phyloP scores from a whole-genome alignment of 169 alveolate species.

The Cryptosporidium bovis region DNA sequence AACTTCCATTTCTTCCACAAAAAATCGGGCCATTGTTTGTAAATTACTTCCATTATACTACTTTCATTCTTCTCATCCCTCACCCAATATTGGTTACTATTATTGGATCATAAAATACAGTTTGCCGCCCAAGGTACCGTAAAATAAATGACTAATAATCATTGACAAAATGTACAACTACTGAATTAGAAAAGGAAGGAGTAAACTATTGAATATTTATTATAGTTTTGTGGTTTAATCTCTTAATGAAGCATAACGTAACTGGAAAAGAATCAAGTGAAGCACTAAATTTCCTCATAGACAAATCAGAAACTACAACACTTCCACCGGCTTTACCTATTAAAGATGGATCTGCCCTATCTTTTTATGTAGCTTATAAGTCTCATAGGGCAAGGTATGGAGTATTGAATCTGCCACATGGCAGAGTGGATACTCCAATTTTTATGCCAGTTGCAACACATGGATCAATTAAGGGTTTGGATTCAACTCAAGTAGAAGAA shows the following conservation, averaged over 20 bases:
- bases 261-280: too few relatives aligned
- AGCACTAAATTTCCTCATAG: not conserved
- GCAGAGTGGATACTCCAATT: conserved; percentile 95
- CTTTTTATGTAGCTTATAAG: conserved; percentile 74
- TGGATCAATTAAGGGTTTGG: conserved; percentile 93
- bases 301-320: not conserved
- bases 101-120: too few relatives aligned
- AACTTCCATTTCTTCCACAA: conserved; percentile 91
- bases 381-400: conserved; percentile 93
- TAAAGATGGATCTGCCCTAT: conserved; percentile 21
- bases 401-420: conserved; percentile 93
- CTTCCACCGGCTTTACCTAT: conserved; percentile 41
- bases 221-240: too few relatives aligned
- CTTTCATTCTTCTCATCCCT: too few relatives aligned
- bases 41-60: too few relatives aligned
- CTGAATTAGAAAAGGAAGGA: too few relatives aligned
- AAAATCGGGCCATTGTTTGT: conserved; percentile 85
- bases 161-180: too few relatives aligned
- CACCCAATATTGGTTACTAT: too few relatives aligned
- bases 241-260: too few relatives aligned
- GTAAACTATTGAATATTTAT: too few relatives aligned
- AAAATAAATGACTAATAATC: too few relatives aligned
- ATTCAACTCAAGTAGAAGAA: conserved; percentile 82
- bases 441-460: conserved; percentile 99
- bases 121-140: too few relatives aligned